Base-by-base conservation (phyloP, 345 rosid genomes). In the Clausena lansium region DNA sequence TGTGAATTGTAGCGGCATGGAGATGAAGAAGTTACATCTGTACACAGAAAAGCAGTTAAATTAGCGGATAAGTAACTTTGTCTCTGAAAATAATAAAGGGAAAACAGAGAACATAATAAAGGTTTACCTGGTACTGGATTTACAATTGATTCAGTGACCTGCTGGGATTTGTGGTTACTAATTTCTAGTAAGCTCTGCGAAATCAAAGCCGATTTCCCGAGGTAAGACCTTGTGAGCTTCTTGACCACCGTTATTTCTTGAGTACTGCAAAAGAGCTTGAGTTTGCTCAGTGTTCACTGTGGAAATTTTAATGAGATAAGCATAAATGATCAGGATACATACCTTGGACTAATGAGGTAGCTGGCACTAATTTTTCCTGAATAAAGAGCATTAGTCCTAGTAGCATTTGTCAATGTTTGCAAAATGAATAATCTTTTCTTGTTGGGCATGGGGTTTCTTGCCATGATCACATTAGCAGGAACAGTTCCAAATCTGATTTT, bases 391-490 rank as follows among this genome's bases (percentile, higher is more conserved):
- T 74, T 77, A 22, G 55, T 60, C 77, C 78, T 78, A 66, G 84
- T 76, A 5, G 60, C 58, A 66, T 80, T 80, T 10, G 38, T 79
- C 81, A 85, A 39, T 45, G 70, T 76, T 60, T 78, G 75, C 81
- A 85, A 58, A 30, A 85, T 24, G 73, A 59, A 13, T 71, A 81
- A 3, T 83, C 82, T 85, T 79, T 85, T 81, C 41, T 41, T 35
- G 30, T 77, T 78, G n/a, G 79, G 81, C 33, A 85, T 67, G 66
- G 84, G 81, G 75, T 85, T 85, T 58, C 86, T 81, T 22, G 83
- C 81, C 86, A 85, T 85, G 17, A 85, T 83, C 62, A 76, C 79
- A 78, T 85, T 83, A 17, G 86, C 84, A 0, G 86, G 86, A 55
- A 81, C 82, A 15, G 35, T 38, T 68, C 88, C 88, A 39, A 83